These are phyloP conservation scores for Verticillium tricorpus DNA, from an alignment of 2,329 filamentous ascomycete species.

Conservation along the genomic window DNA sequence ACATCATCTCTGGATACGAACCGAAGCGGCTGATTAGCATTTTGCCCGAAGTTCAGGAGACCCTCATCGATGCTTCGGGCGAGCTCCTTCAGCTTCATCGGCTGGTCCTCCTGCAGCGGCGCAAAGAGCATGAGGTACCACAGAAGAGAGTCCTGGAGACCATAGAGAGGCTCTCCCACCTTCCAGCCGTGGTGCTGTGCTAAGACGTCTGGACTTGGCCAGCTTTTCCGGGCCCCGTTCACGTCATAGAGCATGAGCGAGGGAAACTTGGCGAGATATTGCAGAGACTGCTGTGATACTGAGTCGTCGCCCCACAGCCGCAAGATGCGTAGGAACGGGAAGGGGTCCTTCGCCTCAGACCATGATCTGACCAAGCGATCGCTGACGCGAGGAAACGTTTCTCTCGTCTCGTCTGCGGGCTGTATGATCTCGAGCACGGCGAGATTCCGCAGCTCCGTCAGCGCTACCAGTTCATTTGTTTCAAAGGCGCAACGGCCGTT, in stretches of 20 bases:
- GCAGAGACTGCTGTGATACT: slow-evolving; percentile 34
- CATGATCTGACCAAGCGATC: slow-evolving; percentile 44
- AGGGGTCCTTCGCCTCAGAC: slow-evolving; percentile 34
- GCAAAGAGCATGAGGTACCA: slow-evolving; percentile 30
- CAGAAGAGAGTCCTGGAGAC: slow-evolving; percentile 26
- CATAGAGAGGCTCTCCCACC: slow-evolving; percentile 16
- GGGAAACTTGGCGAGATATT: slow-evolving; percentile 36
- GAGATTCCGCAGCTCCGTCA: slow-evolving; percentile 40
- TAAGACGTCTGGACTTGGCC: slow-evolving; percentile 20
- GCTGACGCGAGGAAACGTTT: slow-evolving; percentile 30
- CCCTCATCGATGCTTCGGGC: slow-evolving; percentile 29
- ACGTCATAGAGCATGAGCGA: slow-evolving; percentile 41
- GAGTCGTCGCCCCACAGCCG: slow-evolving; percentile 38
- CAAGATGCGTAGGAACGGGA: slow-evolving; percentile 42
- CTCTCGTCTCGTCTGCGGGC: slow-evolving; percentile 22
- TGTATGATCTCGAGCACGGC: slow-evolving; percentile 43
- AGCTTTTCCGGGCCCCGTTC: slow-evolving; percentile 28
- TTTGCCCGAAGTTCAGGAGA: slow-evolving; percentile 18
- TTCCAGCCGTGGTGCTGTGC: slow-evolving; percentile 29
- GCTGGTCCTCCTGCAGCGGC: slow-evolving; percentile 19
- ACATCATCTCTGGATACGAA: slow-evolving; percentile 24
- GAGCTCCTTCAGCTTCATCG: slow-evolving; percentile 18
- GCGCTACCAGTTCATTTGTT: slow-evolving; percentile 32
- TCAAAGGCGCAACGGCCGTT: slow-evolving; percentile 28
- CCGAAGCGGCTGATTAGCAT: slow-evolving; percentile 17